Evolutionary conservation across 176 grass and related monocot genomes (phyloP), one percentile per base, ranked within the genome.

Genomic region (Juncus effusus): DNA sequence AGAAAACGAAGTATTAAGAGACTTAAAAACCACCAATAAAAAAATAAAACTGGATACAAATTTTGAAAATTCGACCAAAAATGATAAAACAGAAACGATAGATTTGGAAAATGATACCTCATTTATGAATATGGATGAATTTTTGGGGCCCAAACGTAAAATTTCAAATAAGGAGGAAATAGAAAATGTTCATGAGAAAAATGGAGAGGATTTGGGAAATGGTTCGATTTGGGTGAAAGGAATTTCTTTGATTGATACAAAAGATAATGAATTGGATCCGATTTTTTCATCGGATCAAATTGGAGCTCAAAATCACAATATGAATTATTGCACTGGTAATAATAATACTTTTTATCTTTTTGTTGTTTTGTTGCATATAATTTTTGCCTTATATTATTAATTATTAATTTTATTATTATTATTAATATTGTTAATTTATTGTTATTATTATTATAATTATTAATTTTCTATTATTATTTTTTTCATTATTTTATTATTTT

Each of bases 1-100:
- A 61, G 88, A 86, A 80, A 97, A 97, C 80, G 11, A 37, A 75
- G 35, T 81, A 1, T 77, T 97, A 16, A 92, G 85, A 64, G 80
- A 89, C 52, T 78, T 97, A 75, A 97, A 78, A 71, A 47, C 70
- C 75, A 81, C 82, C 7, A 92, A 47, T 9, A 47, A 92, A 57
- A 97, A 77, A 85, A 15, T 53, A 51, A 97, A 92, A 86, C 13
- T 72, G 69, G 82, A 89, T 38, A 62, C 62, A 38, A 65, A 51
- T 64, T 63, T 69, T 73, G 77, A 70, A 51, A 64, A 54, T 61
- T 61, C 56, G 54, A 28, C 16, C 10, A 71, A 44, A 42, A 42
- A 40, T 14, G 40, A 40, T 59, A 41, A 38, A 56, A 40, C 42
- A 56, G 67, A 71, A 71, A 10, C 67, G 19, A 71, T 71, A 3